Evolutionary conservation across 2,329 filamentous ascomycete species (phyloP).

Genomic region (Ophiocordyceps robertsii): DNA sequence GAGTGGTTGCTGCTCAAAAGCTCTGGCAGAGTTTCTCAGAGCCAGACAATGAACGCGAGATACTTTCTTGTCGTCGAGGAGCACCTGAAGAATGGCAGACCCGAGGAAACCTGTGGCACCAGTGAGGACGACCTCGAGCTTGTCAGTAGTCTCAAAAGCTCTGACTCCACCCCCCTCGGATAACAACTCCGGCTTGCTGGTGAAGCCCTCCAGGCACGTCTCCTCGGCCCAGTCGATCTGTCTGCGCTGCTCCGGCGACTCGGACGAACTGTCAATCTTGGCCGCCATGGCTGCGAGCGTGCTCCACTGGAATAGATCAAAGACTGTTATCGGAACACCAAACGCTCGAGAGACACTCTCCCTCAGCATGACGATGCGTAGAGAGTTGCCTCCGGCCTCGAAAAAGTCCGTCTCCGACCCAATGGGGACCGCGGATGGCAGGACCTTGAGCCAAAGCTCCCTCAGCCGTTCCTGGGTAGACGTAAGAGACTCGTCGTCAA

Average conservation of each 20-base stretch:
- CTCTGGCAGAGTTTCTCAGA: slow-evolving; percentile 10
- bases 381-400: slow-evolving; percentile 24
- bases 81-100: slow-evolving; percentile 2
- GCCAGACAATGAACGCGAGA: slow-evolving; percentile 29
- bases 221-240: slow-evolving; percentile 15
- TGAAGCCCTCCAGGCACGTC: slow-evolving; percentile 1
- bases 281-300: slow-evolving; percentile 25
- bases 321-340: slow-evolving; percentile 14
- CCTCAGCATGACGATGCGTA: slow-evolving; percentile 24
- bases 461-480: slow-evolving; percentile 6
- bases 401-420: slow-evolving; percentile 23
- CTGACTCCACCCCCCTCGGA: too few species aligned
- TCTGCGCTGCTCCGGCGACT: slow-evolving; percentile 1
- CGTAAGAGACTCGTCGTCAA: slow-evolving; percentile 4
- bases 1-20: not conserved
- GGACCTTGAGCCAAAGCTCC: slow-evolving; percentile 2
- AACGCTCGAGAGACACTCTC: slow-evolving; percentile 17
- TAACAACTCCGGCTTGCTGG: too few species aligned
- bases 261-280: slow-evolving; percentile 7
- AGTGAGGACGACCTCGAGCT: slow-evolving; percentile 1
- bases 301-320: slow-evolving; percentile 21
- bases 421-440: slow-evolving; percentile 3
- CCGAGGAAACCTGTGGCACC: slow-evolving; percentile 4
- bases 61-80: slow-evolving; percentile 13
- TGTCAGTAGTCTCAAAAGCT: not conserved